Conservation (phyloP, 352 stramenopile genomes). For the Halophytophthora polymorphica region DNA sequence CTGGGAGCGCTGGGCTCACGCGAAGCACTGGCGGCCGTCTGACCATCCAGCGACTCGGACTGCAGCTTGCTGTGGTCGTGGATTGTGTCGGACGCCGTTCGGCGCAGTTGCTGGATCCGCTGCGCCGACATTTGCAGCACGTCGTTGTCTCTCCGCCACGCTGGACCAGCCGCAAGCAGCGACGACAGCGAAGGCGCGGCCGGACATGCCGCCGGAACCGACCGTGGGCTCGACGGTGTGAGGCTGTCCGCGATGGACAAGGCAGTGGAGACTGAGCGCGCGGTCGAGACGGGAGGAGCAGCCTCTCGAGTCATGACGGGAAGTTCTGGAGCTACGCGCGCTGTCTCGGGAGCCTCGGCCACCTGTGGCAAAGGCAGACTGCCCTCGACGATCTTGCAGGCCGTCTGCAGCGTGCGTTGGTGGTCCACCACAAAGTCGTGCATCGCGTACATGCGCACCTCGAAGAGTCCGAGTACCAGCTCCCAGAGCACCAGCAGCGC, state of each 20-base stretch:
- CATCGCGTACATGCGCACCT: slow-evolving; percentile 21
- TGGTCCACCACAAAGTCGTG: slow-evolving; percentile 29
- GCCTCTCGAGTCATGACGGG: neutral
- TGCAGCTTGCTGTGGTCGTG: slow-evolving; percentile 5
- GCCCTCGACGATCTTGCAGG: slow-evolving; percentile 29
- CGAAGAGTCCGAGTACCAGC: slow-evolving; percentile 16
- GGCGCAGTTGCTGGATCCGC: slow-evolving; percentile 4
- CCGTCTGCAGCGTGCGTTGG: slow-evolving; percentile 19
- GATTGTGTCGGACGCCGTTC: slow-evolving; percentile 14
- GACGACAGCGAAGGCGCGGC: too few relatives aligned
- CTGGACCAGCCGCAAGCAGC: too few relatives aligned
- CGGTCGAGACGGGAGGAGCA: too few relatives aligned
- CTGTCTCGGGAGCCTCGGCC: slow-evolving; percentile 3
- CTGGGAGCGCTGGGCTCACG: neutral
- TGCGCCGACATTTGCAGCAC: neutral
- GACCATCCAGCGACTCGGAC: neutral
- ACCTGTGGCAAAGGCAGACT: slow-evolving; percentile 9
- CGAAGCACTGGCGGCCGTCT: neutral
- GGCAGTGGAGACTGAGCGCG: too few relatives aligned
- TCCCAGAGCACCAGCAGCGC: slow-evolving; percentile 25
- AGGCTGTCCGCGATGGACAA: too few relatives aligned
- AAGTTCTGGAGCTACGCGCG: neutral
- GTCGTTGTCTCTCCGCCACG: too few relatives aligned
- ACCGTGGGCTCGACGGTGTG: too few relatives aligned
- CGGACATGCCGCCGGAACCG: too few relatives aligned